Base-by-base conservation (phyloP, 164 flowering plant genomes). In the Paratinospora sagittata region DNA sequence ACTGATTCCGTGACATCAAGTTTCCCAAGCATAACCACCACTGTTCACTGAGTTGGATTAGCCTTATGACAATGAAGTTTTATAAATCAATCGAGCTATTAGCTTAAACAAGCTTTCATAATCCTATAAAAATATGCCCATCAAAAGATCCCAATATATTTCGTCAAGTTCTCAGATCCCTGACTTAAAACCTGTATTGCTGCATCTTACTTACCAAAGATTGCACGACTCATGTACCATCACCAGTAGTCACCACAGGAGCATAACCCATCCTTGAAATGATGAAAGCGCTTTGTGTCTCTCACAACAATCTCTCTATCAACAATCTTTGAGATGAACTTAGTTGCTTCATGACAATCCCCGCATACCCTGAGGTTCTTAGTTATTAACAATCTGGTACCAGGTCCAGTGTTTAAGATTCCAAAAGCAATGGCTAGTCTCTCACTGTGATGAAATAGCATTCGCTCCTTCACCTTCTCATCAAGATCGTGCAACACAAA, bases 381-480 rank as follows among this genome's bases (percentile, higher is more conserved):
- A 16, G 75, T 78, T 27, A 74, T 65, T 57, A 63, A 26, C 17
- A 74, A 39, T 47, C 67, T 63, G 8, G 73, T 63, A 41, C 75
- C 73, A 1, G 78, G 72, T 24, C 72, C 62, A 23, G 81, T 74
- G 52, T 75, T 74, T 66, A 74, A 26, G 24, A 74, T 63, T 12
- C 27, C 81, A 72, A 78, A 78, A 36, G 78, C 74, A 71, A 72
- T 71, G 7, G 75, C 78, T 43, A 71, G 65, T 65, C 78, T 75
- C 78, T 78, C 81, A 75, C 78, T 78, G 49, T 78, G 78, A 69
- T 69, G 69, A 68, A 30, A 73, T 60, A 75, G 58, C 77, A 74
- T 78, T 34, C 55, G 58, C 72, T 78, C 61, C 77, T 78, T 74
- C 66, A 74, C 73, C 36, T 69, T 68, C 68, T 73, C 72, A 11